A percentile compares a stretch with the other conserved stretches of the same genome.
phyloP scores from a whole-genome alignment of 2,329 filamentous ascomycete genomes.

The Trichophaea hybrida region DNA sequence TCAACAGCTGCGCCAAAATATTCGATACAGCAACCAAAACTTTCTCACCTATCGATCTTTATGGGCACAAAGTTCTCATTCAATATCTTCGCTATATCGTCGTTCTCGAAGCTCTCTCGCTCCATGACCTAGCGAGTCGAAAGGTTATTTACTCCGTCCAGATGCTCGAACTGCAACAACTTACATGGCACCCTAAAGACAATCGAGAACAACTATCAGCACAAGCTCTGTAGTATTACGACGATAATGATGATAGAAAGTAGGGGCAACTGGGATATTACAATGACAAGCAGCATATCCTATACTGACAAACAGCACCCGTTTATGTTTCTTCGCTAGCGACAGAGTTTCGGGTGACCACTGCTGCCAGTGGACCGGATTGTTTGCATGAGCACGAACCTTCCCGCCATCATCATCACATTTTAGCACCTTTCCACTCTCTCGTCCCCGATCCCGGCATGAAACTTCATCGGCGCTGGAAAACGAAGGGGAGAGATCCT shows the following conservation, averaged over 20 bases:
- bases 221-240: background rate
- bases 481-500: background rate
- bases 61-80: conserved; percentile 83
- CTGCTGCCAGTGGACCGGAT: conserved; percentile 82
- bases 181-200: conserved; percentile 33
- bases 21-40: background rate
- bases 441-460: background rate
- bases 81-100: conserved; percentile 63
- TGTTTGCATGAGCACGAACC: conserved; percentile 61
- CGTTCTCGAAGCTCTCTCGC: conserved; percentile 76
- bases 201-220: background rate
- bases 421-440: background rate
- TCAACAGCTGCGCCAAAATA: conserved; percentile 6
- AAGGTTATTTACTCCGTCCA: background rate
- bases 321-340: conserved; percentile 66
- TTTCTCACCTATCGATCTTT: conserved; percentile 56
- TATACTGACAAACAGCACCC: conserved; percentile 83
- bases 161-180: background rate
- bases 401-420: conserved; percentile 24
- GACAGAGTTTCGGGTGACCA: conserved; percentile 64
- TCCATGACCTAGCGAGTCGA: conserved; percentile 55
- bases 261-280: conserved; percentile 35
- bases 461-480: conserved; percentile 5
- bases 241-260: background rate
- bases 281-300: conserved; percentile 94